Evolutionary conservation across 2,329 filamentous ascomycete species (phyloP).

Genomic region (Neodidymelliopsis sp.): DNA sequence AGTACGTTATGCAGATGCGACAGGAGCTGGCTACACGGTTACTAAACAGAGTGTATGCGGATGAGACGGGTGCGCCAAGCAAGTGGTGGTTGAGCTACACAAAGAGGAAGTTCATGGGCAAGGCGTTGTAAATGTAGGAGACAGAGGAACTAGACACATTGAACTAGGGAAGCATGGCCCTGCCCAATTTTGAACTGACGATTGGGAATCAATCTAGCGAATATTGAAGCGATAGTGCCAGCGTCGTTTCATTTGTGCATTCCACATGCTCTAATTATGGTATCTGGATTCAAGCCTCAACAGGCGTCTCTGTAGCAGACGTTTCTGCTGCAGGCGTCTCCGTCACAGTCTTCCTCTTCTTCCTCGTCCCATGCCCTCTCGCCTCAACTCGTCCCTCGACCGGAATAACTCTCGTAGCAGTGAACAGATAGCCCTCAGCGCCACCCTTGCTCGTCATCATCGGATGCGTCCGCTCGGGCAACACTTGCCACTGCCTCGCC

Average conservation of each 20-base stretch:
- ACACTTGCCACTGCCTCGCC: slow-evolving; percentile 84
- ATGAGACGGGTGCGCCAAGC: slow-evolving; percentile 68
- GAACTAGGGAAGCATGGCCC: background rate
- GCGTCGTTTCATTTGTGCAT: too few relatives aligned
- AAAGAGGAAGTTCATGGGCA: slow-evolving; percentile 99
- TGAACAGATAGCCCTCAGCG: slow-evolving; percentile 89
- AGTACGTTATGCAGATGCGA: slow-evolving; percentile 90
- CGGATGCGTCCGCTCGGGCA: slow-evolving; percentile 91
- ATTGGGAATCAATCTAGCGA: too few relatives aligned
- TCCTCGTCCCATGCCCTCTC: slow-evolving; percentile 72
- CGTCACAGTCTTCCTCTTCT: slow-evolving; percentile 66
- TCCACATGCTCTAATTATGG: too few relatives aligned
- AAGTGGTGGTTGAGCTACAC: slow-evolving; percentile 98
- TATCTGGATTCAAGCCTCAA: background rate
- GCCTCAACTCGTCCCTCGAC: slow-evolving; percentile 82
- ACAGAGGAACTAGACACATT: background rate
- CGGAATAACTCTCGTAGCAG: slow-evolving; percentile 80
- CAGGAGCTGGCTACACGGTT: slow-evolving; percentile 88
- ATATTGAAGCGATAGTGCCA: too few relatives aligned
- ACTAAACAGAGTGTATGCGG: slow-evolving; percentile 85
- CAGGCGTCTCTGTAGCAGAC: slow-evolving; percentile 3
- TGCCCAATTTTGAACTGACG: too few relatives aligned
- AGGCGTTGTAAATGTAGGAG: slow-evolving; percentile 56
- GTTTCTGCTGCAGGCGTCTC: slow-evolving; percentile 20
- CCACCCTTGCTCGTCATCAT: slow-evolving; percentile 90